Evolutionary conservation across 345 rosid genomes (phyloP).

Genomic region (Syzygium aromaticum): DNA sequence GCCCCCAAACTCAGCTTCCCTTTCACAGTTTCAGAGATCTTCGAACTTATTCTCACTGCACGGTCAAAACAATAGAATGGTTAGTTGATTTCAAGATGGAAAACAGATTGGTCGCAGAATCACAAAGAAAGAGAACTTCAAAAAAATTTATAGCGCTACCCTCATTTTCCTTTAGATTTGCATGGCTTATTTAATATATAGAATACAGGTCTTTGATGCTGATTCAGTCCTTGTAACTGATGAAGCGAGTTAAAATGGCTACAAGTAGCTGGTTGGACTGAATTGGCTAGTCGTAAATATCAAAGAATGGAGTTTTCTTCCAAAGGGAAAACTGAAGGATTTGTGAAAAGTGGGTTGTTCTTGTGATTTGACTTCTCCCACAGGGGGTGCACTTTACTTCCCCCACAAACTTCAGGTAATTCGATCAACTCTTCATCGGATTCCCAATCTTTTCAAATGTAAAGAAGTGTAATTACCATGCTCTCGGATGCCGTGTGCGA

Average conservation of each 20-base stretch:
- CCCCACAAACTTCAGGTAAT: background rate
- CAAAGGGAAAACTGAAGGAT: background rate
- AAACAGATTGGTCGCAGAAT: background rate
- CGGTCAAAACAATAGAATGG: background rate
- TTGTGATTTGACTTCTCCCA: no score
- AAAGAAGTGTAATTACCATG: constrained; percentile 5
- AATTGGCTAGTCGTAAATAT: background rate
- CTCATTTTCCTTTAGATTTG: background rate
- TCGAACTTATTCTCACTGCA: constrained; percentile 33
- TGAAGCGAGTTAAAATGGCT: background rate
- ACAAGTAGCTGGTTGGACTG: background rate
- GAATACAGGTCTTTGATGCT: background rate
- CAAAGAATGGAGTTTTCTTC: background rate
- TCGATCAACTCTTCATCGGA: background rate
- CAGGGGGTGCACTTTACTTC: background rate
- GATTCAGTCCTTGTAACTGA: background rate
- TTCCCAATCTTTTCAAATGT: background rate
- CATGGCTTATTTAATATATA: background rate
- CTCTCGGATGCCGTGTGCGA: constrained; percentile 7
- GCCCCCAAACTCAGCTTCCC: constrained; percentile 45
- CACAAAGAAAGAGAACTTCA: background rate
- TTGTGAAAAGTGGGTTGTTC: no score
- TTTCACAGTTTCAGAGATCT: constrained; percentile 30
- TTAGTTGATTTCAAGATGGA: background rate
- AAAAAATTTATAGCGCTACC: background rate